Conservation (phyloP, 2,329 filamentous ascomycete species). For the Hypoxylon sp. region DNA sequence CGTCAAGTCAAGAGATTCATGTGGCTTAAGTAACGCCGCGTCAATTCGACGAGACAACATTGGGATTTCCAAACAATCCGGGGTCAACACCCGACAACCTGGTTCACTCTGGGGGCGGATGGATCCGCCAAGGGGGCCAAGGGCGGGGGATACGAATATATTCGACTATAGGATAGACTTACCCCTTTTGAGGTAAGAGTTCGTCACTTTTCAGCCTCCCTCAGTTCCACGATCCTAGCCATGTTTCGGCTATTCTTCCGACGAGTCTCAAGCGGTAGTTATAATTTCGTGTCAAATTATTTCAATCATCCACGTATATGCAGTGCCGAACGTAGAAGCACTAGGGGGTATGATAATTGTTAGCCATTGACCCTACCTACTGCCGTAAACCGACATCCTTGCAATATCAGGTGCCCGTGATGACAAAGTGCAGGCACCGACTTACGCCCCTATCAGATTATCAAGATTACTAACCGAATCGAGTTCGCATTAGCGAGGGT, state of each 20-base stretch:
- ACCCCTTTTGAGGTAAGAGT: conserved; percentile 13
- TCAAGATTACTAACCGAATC: conserved; percentile 35
- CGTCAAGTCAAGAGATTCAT: conserved; percentile 8
- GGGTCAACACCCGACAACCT: conserved; percentile 39
- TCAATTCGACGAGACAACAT: conserved; percentile 9
- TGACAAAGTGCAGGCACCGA: not conserved
- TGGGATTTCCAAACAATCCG: conserved; percentile 27
- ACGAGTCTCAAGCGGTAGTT: not conserved
- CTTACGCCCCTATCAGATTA: conserved; percentile 19
- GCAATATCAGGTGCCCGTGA: not conserved
- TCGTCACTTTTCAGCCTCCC: conserved; percentile 16
- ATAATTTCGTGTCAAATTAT: not conserved
- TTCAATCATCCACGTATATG: not conserved
- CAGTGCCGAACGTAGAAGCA: not conserved
- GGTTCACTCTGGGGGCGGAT: conserved; percentile 19
- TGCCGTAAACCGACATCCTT: not conserved
- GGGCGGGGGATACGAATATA: conserved; percentile 27
- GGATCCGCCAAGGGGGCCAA: conserved; percentile 22
- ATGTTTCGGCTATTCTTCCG: not conserved
- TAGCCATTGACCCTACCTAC: not conserved
- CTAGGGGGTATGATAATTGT: not conserved
- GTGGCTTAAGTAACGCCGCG: conserved; percentile 35
- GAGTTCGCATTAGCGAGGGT: conserved; percentile 29
- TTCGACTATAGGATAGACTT: not conserved
- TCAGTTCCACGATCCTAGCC: not conserved